Evolutionary conservation across 495 filamentous ascomycete species (phyloP), one percentile per base, ranked within the genome.

Genomic region (Hypoxylon intermedium): DNA sequence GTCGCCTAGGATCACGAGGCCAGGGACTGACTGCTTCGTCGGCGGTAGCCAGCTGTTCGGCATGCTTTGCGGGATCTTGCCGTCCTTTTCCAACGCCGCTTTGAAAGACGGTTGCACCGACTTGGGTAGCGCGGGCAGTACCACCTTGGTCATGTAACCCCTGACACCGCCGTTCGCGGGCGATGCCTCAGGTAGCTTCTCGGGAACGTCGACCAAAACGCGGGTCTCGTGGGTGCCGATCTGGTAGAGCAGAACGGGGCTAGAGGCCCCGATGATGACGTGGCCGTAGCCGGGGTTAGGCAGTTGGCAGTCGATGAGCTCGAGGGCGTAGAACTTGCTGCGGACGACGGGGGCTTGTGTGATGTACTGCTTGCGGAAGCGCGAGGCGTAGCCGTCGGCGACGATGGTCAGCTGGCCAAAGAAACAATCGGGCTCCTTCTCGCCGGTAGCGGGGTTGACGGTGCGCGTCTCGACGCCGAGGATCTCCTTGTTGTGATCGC

Each of bases 191-290:
- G 91, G 85, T 2, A 87, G 73, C 65, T 87, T 85, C 45, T 90
- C 86, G 13, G 92, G 92, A n/a, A 98, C 83, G 75, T 98, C 93
- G 66, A 98, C 83, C 9, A 98, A 82, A 15, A 89, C 89, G 40
- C 94, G 84, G 3, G 94, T 98, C 74, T 97, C 94, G 77, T 89
- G 91, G 9, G 91, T 89, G 65, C 95, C 93, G 74, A 98, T 98
- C 76, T 98, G 94, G 79, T 98, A 98, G 55, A 98, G 83, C 15
- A 98, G 86, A 38, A 96, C 87, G 1, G 93, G 93, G 4, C 87
- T 83, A 24, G 83, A 81, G 50, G 89, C 84, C 53, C 89, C 88
- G 53, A 98, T 86, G 31, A 97, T 77, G 45, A 98, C 93, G 71
- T 96, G 93, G 13, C 94, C 94, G 73, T 89, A 87, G 58, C 82